These are phyloP conservation scores for apple (Malus domestica) DNA, from an alignment of 306 rosid species.

Conservation along the genomic window ASM211411v1 NC_041790.1:31333501-31334000, in stretches of 20 bases:
- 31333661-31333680: constrained; percentile 49
- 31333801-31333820: not conserved
- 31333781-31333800: not conserved
- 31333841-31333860: not conserved
- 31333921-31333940: constrained; percentile 1
- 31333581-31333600: constrained; percentile 94
- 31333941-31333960: constrained; percentile 68
- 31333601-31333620: constrained; percentile 78
- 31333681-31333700: constrained; percentile 35
- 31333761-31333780: no score
- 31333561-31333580: constrained; percentile 87
- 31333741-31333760: no score
- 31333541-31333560: constrained; percentile 80
- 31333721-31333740: no score
- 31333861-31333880: not conserved
- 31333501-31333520: constrained; percentile 83
- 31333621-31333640: constrained; percentile 85
- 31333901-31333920: not conserved
- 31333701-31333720: not conserved
- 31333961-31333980: constrained; percentile 34
- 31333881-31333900: not conserved
- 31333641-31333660: constrained; percentile 70
- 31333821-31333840: not conserved
- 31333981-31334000: constrained; percentile 23
- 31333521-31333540: constrained; percentile 82